Percentiles rank a stretch among this genome's conserved stretches.
phyloP scores from a whole-genome alignment of 1,139 yeast species.

The Yamadazyma atmosphaerica region DNA sequence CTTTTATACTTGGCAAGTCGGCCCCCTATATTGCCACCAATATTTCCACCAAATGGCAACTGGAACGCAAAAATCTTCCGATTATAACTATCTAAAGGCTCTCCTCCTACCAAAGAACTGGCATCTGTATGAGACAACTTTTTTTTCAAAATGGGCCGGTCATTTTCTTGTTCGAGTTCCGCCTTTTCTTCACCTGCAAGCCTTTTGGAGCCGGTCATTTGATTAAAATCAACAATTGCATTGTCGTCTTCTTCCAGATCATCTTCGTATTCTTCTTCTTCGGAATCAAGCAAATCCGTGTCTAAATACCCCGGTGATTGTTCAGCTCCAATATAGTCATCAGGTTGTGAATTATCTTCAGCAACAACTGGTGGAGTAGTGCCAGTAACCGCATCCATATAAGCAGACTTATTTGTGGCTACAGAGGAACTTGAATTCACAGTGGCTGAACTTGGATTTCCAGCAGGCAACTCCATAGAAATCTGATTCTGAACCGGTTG shows the following conservation, averaged over 20 bases:
- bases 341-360: neutral
- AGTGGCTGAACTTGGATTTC: neutral
- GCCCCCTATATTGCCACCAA: neutral
- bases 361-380: neutral
- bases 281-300: neutral
- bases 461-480: neutral
- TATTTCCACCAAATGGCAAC: constrained; percentile 36
- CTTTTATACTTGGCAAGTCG: constrained; percentile 23
- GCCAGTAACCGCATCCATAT: neutral
- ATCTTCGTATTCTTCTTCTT: constrained; percentile 1
- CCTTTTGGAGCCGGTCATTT: neutral
- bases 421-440: neutral
- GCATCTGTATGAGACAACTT: constrained; percentile 34
- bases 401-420: neutral
- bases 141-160: constrained; percentile 4
- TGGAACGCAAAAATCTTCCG: constrained; percentile 44
- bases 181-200: neutral
- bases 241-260: constrained; percentile 8
- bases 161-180: neutral
- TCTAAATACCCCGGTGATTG: neutral
- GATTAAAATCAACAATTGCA: constrained; percentile 4
- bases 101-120: constrained; percentile 44
- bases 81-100: constrained; percentile 18
- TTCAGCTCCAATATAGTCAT: neutral
- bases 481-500: neutral